Evolutionary conservation across 208 protist species (phyloP), one percentile per base, ranked within the genome.

Genomic region (Trypanosoma vivax): DNA sequence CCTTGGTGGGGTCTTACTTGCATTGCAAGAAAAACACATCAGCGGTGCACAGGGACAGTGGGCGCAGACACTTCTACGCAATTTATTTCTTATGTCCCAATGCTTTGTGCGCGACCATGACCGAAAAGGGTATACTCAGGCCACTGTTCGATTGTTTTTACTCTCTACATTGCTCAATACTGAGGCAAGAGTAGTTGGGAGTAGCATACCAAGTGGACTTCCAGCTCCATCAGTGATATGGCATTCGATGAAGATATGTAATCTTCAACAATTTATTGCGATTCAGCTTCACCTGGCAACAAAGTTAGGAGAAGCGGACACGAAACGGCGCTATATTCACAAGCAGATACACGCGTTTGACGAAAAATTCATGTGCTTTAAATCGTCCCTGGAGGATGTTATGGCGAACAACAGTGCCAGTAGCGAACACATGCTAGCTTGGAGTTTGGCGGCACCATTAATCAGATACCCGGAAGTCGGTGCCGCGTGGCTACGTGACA

Each of bases 401-500:
- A 37, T 5, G 10, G 3, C 9, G 11, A n/a, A 37, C 50, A 5
- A 49, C 7, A 43, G 27, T 60, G 16, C 30, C 13, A 34, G 40
- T n/a, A 13, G 5, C 1, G 41, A 28, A 1, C 16, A 30, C 6
- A 59, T 40, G 13, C 6, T 38, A 1, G 29, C 33, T 38, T 62
- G 60, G 53, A 11, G 16, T 18, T 27, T 73, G 18, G 5, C 62
- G 5, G 38, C 49, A 4, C 59, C 59, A 0, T 51, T 73, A 48
- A 3, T 42, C 1, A 2, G 34, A n/a, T 39, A 58, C 16, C 60
- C 57, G 4, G 43, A 55, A 10, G 27, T 83, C 13, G 67, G 56
- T 2, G 19, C 50, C 2, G n/a, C 16, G 16, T 83, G 76, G 76
- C 56, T 78, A 31, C 41, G 52, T 31, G 38, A 49, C 10, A 68